Conservation (phyloP, 352 stramenopile species). For the Thraustotheca clavata region DNA sequence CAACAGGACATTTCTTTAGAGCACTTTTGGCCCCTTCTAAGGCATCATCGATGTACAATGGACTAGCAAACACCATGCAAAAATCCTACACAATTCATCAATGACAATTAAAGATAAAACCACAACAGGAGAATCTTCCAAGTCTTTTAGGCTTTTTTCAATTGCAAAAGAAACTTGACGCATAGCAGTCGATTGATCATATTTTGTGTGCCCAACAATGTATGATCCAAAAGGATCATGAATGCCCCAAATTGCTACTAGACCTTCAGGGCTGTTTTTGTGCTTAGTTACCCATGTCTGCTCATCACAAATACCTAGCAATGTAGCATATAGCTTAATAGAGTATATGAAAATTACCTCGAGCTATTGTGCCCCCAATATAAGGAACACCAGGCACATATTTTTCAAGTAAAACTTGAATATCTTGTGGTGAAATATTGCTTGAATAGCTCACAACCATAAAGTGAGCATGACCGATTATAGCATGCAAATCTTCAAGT, state of each 20-base stretch:
- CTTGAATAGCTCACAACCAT: slow-evolving; percentile 4
- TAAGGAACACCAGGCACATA: slow-evolving; percentile 1
- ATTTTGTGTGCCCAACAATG: not conserved
- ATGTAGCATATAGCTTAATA: not conserved
- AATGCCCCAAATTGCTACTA: slow-evolving; percentile 1
- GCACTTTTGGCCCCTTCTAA: not conserved
- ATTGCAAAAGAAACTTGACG: no score
- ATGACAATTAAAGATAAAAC: not conserved
- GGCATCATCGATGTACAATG: slow-evolving; percentile 2
- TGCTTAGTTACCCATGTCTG: not conserved
- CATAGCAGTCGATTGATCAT: not conserved
- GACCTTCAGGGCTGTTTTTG: not conserved
- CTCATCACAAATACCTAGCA: slow-evolving; percentile 4
- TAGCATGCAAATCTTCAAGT: not conserved
- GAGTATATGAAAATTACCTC: not conserved
- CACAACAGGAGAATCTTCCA: no score
- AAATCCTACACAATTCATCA: not conserved
- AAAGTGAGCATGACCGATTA: not conserved
- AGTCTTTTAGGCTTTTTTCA: no score
- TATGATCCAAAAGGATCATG: slow-evolving; percentile 3
- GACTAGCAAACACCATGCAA: slow-evolving; percentile 2
- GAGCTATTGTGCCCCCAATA: slow-evolving; percentile 1
- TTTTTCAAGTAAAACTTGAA: not conserved
- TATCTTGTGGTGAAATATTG: not conserved
- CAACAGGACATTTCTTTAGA: not conserved